Conservation (phyloP, 163 green algal species). For the Picocystis sp. region DNA sequence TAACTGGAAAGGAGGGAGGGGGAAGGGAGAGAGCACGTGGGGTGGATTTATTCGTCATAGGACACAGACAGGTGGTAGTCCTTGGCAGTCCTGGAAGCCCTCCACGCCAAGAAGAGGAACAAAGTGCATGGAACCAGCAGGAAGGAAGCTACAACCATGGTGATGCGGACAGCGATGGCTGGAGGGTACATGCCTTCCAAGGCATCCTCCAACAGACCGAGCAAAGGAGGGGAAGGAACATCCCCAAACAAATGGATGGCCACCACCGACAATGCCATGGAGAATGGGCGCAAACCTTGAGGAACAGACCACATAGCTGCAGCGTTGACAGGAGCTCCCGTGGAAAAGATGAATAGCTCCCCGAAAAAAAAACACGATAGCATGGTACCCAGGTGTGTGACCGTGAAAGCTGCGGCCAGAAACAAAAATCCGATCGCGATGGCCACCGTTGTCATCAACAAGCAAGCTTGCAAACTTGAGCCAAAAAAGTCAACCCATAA, state of each 20-base stretch:
- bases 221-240: slow-evolving; percentile 68
- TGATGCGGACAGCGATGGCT: no score
- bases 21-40: no score
- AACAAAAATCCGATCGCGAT: slow-evolving; percentile 14
- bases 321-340: slow-evolving; percentile 42
- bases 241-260: slow-evolving; percentile 75
- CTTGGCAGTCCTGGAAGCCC: background rate
- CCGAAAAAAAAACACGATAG: slow-evolving; percentile 6
- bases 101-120: background rate
- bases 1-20: background rate
- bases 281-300: slow-evolving; percentile 46
- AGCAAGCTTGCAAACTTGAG: slow-evolving; percentile 37
- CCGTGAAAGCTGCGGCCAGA: slow-evolving; percentile 3
- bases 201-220: slow-evolving; percentile 53
- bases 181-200: slow-evolving; percentile 14
- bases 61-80: background rate
- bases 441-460: slow-evolving; percentile 35
- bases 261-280: slow-evolving; percentile 60
- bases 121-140: background rate
- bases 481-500: slow-evolving; percentile 51
- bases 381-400: background rate
- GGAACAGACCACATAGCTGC: slow-evolving; percentile 71
- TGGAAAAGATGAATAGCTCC: background rate
- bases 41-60: no score
- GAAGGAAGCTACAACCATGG: no score